Evolutionary conservation across 371 early-diverging fungal genomes (phyloP).

Genomic region (Mortierella sp.): DNA sequence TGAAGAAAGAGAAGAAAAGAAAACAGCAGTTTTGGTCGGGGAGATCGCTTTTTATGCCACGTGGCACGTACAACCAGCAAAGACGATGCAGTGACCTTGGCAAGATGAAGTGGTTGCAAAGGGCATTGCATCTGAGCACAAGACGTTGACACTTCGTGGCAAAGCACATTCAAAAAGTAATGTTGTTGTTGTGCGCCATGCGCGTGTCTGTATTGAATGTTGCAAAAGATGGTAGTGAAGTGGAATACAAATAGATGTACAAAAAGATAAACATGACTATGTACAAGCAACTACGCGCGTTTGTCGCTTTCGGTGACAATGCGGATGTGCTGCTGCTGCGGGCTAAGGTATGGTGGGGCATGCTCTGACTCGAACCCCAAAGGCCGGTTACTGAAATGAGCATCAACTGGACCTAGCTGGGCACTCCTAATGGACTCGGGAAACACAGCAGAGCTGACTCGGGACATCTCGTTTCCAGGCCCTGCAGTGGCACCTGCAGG

Average conservation of each 20-base stretch:
- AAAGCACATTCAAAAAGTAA: background rate
- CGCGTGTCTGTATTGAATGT: background rate
- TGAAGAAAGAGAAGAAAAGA: too few relatives aligned
- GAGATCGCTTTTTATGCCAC: too few relatives aligned
- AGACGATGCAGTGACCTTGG: too few relatives aligned
- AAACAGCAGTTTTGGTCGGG: too few relatives aligned
- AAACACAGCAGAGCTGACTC: slow-evolving; percentile 5
- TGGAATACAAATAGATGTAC: background rate
- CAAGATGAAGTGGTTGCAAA: too few relatives aligned
- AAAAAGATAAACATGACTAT: background rate
- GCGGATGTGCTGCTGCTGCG: slow-evolving; percentile 4
- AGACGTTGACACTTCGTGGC: background rate
- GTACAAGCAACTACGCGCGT: background rate
- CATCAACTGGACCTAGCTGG: background rate
- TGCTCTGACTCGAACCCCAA: slow-evolving; percentile 19
- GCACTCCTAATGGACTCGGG: background rate
- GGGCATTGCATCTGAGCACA: too few relatives aligned
- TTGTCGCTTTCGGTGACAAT: slow-evolving; percentile 4
- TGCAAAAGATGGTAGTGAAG: background rate
- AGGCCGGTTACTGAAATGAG: background rate
- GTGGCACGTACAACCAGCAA: too few relatives aligned
- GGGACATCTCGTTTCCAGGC: background rate
- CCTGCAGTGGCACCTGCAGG: background rate
- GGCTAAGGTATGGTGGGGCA: background rate
- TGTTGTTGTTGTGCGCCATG: background rate